Evolutionary conservation across 169 alveolate genomes (phyloP), one percentile per base, ranked within the genome.

Genomic region (Babesia bigemina): DNA sequence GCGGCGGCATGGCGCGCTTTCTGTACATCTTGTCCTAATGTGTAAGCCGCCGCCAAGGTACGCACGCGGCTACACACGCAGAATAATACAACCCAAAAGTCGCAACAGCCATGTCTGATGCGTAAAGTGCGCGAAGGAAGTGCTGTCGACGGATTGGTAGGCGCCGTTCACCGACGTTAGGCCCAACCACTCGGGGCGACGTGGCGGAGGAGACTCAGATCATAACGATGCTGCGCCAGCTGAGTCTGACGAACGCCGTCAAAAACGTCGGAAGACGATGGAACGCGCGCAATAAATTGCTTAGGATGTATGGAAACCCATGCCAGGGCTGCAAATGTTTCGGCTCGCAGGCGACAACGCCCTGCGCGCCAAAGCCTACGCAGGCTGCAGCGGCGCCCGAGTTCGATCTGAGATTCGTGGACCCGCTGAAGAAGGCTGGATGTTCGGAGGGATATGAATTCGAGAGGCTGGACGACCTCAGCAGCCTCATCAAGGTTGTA

Each of bases 381-480:
- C 29, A 21, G 63, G 74, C 45, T 7, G 28, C 28, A 11, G 66
- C 28, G 13, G 70, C 86, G 49, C 55, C 84, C 11, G n/a, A 12
- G 22, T 72, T 71, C 71, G 53, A 81, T 44, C 56, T 61, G 39
- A 49, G 72, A 29, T 81, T 56, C 48, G 71, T 71, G 22, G 72
- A 81, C 59, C 73, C 76, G 28, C 53, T 63, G 24, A 63, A 83
- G 39, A 14, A 48, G n/a, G 33, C 29, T 12, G 50, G 62, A 12
- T 16, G 47, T 17, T 11, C 28, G 4, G 19, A 59, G 22, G 47
- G 47, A 19, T n/a, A 9, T 16, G 70, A 57, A 58, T 83, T 61
- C 58, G 81, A 62, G 19, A 57, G 86, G 24, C 44, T 66, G 72
- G 90, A 83, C 22, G 86, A 83, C 42, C 58, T 83, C 29, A 74